A percentile compares a stretch with the other conserved stretches of the same genome.
Evolutionary conservation across 2,329 filamentous ascomycete species (phyloP).

Genomic region (Colletotrichum neosansevieriae): DNA sequence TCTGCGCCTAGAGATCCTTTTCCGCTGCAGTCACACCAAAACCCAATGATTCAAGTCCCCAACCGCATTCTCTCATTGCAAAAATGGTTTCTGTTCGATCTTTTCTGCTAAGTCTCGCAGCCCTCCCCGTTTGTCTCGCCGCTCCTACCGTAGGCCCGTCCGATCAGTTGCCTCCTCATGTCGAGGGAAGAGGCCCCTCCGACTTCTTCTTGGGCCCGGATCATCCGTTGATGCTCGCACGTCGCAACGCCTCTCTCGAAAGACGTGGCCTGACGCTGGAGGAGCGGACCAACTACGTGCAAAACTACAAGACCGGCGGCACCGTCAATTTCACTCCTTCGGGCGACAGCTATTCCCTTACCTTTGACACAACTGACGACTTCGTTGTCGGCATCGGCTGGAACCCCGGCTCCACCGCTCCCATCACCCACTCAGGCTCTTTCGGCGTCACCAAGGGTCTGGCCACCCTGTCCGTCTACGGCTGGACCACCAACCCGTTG

Average conservation of each 20-base stretch:
- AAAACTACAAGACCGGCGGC: slow-evolving; percentile 41
- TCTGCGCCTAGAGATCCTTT: too few species aligned
- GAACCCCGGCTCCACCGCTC: slow-evolving; percentile 21
- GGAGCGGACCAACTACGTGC: slow-evolving; percentile 39
- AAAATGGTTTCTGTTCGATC: background rate
- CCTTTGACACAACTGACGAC: slow-evolving; percentile 40
- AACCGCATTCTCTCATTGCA: background rate
- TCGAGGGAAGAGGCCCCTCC: background rate
- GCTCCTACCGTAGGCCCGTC: background rate
- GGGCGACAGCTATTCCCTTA: slow-evolving; percentile 34
- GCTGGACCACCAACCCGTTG: slow-evolving; percentile 66
- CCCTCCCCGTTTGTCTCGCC: slow-evolving; percentile 17
- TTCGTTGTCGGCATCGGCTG: slow-evolving; percentile 42
- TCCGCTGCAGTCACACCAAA: too few species aligned
- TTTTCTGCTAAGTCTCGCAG: slow-evolving; percentile 44
- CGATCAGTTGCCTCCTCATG: slow-evolving; percentile 5
- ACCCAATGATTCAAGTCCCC: background rate
- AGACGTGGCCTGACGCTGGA: slow-evolving; percentile 7
- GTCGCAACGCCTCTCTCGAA: slow-evolving; percentile 7
- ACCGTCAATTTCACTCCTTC: slow-evolving; percentile 39
- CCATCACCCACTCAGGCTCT: slow-evolving; percentile 7
- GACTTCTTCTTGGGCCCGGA: slow-evolving; percentile 1
- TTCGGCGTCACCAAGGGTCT: slow-evolving; percentile 17
- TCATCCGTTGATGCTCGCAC: background rate
- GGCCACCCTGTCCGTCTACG: slow-evolving; percentile 56